phyloP scores from a whole-genome alignment of 768 basidiomycete species.

The Suillus sp. region DNA sequence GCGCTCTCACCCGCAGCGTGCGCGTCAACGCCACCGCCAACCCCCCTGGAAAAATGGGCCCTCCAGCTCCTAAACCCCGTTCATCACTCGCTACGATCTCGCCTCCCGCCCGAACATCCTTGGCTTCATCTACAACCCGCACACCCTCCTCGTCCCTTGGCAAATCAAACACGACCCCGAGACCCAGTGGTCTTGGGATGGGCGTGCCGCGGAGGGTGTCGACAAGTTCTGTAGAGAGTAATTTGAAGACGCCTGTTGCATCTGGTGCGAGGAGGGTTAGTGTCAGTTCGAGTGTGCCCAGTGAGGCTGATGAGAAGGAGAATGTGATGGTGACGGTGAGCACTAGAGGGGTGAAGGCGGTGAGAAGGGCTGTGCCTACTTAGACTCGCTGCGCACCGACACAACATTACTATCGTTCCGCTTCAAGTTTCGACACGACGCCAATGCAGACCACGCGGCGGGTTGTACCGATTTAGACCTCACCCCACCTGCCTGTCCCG shows the following conservation, averaged over 20 bases:
- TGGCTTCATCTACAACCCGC: constrained; percentile 20
- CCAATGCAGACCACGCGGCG: neutral
- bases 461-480: neutral
- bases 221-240: constrained; percentile 35
- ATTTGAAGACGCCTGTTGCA: constrained; percentile 34
- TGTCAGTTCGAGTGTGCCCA: constrained; percentile 40
- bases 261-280: constrained; percentile 33
- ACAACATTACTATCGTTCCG: neutral
- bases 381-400: constrained; percentile 8
- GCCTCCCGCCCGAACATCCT: constrained; percentile 21
- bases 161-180: constrained; percentile 17
- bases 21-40: constrained; percentile 42
- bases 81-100: constrained; percentile 43
- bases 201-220: constrained; percentile 30
- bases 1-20: constrained; percentile 52
- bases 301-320: constrained; percentile 61
- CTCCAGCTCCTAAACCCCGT: constrained; percentile 42
- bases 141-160: constrained; percentile 37
- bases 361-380: constrained; percentile 24
- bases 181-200: constrained; percentile 16
- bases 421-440: neutral
- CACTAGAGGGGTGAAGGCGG: constrained; percentile 10
- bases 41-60: constrained; percentile 46
- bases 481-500: neutral
- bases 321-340: constrained; percentile 38